Base-by-base conservation (phyloP, 768 basidiomycete species). In the Amanita muscaria region DNA sequence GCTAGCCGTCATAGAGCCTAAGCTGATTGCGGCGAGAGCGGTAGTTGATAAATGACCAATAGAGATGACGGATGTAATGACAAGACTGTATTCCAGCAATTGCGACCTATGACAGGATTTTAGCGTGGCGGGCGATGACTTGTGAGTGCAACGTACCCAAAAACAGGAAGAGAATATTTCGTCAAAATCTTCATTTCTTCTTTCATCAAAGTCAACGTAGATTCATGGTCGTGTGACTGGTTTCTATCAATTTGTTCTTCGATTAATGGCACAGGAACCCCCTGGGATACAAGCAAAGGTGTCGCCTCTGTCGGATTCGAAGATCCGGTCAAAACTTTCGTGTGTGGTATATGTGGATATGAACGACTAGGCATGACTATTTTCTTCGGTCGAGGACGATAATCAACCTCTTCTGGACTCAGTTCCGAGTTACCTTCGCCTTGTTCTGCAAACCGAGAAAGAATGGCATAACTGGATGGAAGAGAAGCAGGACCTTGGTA, bases 31-130 rank as follows among this genome's bases (percentile, higher is more conserved):
- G 2, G 94, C 94, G 0, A 98, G 76, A 16, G 91, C 88, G 1
- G 76, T 78, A 0, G 91, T 94, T 1, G 89, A 91, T 9, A 97
- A 64, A 60, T 97, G 94, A 0, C 94, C 94, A 18, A 94, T 85
- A 9, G n/a, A n/a, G n/a, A n/a, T n/a, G n/a, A n/a, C n/a, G n/a
- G n/a, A n/a, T n/a, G n/a, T n/a, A n/a, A n/a, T n/a, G n/a, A n/a
- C n/a, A n/a, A n/a, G n/a, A n/a, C n/a, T n/a, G n/a, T n/a, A n/a
- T n/a, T n/a, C n/a, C n/a, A n/a, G n/a, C n/a, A n/a, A n/a, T n/a
- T n/a, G n/a, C n/a, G n/a, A n/a, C n/a, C n/a, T n/a, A n/a, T 83
- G 27, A 98, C 61, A 38, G 88, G 82, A 5, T 88, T 88, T 22
- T 11, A 37, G 21, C 14, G 25, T 33, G 16, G 23, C 11, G 19